A percentile compares a stretch with the other conserved stretches of the same genome.
Evolutionary conservation across 2,329 filamentous ascomycete genomes (phyloP).

Genomic region (Penicillium aurantiogriseum): DNA sequence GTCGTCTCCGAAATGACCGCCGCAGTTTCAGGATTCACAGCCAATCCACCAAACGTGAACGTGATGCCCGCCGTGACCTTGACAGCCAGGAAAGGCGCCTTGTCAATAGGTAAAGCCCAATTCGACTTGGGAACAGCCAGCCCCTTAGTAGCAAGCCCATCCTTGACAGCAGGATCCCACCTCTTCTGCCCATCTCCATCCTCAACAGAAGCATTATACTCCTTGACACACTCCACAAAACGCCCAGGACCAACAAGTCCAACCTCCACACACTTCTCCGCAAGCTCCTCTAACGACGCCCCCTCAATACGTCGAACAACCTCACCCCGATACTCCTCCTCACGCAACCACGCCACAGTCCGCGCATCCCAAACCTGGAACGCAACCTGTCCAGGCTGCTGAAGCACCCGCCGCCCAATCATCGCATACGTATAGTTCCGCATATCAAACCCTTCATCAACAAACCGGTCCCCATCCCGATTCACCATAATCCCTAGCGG

Average conservation of each 20-base stretch:
- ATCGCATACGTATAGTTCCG: constrained; percentile 68
- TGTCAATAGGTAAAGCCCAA: constrained; percentile 61
- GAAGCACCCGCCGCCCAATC: constrained; percentile 61
- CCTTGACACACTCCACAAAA: constrained; percentile 54
- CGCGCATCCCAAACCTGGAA: constrained; percentile 65
- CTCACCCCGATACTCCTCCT: constrained; percentile 62
- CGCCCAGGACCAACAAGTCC: constrained; percentile 52
- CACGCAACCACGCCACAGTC: constrained; percentile 53
- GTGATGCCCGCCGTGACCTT: constrained; percentile 65
- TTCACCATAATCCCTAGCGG: constrained; percentile 67
- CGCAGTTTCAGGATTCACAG: constrained; percentile 55
- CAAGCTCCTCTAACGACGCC: constrained; percentile 55
- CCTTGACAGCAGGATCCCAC: constrained; percentile 62
- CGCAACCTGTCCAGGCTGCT: constrained; percentile 57
- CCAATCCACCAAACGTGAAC: constrained; percentile 66
- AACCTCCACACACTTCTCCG: constrained; percentile 46
- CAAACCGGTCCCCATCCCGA: constrained; percentile 57
- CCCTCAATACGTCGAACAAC: constrained; percentile 55
- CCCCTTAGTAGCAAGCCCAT: constrained; percentile 49
- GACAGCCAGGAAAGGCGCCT: constrained; percentile 61
- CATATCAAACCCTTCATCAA: constrained; percentile 65
- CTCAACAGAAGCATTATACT: constrained; percentile 60
- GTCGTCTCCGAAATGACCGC: constrained; percentile 51
- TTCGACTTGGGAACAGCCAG: constrained; percentile 61
- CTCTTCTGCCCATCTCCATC: constrained; percentile 46